A percentile compares a stretch with the other conserved stretches of the same genome.
These are phyloP conservation scores for Hypomyces rosellus DNA, from an alignment of 2,329 filamentous ascomycete genomes.

Conservation along the genomic window DNA sequence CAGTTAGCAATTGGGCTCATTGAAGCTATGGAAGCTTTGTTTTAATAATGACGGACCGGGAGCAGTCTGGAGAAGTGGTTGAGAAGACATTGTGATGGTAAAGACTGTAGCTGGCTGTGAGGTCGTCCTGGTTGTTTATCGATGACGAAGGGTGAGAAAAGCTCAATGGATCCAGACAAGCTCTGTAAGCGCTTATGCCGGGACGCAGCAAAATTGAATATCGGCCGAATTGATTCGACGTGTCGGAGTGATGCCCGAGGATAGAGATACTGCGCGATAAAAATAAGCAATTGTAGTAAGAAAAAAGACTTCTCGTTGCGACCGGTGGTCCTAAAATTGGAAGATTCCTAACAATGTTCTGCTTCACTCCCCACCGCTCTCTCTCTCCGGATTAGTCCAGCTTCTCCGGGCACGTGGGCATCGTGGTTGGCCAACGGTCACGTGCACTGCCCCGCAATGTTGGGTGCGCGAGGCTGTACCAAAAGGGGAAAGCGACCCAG, in stretches of 20 bases:
- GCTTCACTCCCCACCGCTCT: neutral
- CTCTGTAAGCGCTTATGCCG: no score
- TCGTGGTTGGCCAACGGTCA: constrained; percentile 25
- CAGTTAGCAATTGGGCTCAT: constrained; percentile 2
- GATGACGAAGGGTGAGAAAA: no score
- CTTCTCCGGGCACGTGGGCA: constrained; percentile 25
- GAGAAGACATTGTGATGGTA: constrained; percentile 70
- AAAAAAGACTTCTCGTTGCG: neutral
- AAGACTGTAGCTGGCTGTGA: neutral
- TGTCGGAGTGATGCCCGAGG: neutral
- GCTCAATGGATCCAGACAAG: no score
- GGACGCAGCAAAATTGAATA: no score
- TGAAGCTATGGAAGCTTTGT: neutral
- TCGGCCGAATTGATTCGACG: no score
- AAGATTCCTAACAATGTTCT: neutral
- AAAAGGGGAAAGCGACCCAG: constrained; percentile 23
- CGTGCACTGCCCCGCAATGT: constrained; percentile 21
- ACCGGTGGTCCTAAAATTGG: neutral
- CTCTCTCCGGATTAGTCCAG: constrained; percentile 1
- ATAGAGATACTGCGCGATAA: neutral
- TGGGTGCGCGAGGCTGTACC: constrained; percentile 12
- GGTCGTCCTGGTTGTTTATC: no score
- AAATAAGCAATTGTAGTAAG: neutral
- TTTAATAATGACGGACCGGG: constrained; percentile 57
- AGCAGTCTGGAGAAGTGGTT: constrained; percentile 90